Evolutionary conservation across 1,139 yeast species (phyloP).

Genomic region (Pichia sp.): DNA sequence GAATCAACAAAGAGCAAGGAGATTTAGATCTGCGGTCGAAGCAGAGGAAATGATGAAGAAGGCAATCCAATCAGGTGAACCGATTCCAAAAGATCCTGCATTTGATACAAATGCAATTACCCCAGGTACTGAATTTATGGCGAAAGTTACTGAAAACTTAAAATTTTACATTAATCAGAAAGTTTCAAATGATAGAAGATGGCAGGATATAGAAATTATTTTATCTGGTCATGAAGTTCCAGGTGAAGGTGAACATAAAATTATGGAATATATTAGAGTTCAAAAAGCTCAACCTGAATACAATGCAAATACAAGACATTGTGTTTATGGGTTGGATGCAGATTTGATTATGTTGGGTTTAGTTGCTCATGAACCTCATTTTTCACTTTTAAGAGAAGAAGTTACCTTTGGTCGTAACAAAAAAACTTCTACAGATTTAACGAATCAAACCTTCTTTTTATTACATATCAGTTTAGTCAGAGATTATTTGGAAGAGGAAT

Average conservation of each 20-base stretch:
- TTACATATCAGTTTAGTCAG: slow-evolving; percentile 82
- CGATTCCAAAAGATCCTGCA: slow-evolving; percentile 63
- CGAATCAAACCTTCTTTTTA: slow-evolving; percentile 74
- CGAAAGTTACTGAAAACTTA: slow-evolving; percentile 73
- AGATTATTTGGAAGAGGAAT: slow-evolving; percentile 86
- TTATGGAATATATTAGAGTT: slow-evolving; percentile 88
- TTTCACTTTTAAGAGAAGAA: slow-evolving; percentile 91
- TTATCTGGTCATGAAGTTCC: slow-evolving; percentile 98
- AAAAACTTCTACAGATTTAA: slow-evolving; percentile 48
- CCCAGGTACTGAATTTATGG: slow-evolving; percentile 99
- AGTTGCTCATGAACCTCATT: slow-evolving; percentile 95
- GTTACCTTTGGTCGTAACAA: slow-evolving; percentile 69
- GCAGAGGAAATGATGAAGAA: slow-evolving; percentile 71
- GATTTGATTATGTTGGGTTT: slow-evolving; percentile 96
- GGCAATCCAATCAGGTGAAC: slow-evolving; percentile 57
- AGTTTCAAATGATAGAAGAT: slow-evolving; percentile 80
- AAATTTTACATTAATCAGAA: slow-evolving; percentile 90
- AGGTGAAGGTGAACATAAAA: slow-evolving; percentile 99
- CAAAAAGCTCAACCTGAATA: slow-evolving; percentile 70
- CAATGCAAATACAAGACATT: slow-evolving; percentile 84
- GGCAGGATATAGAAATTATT: slow-evolving; percentile 81
- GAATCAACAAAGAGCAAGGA: slow-evolving; percentile 97
- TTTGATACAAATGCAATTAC: slow-evolving; percentile 95
- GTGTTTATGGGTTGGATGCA: slow-evolving; percentile 97
- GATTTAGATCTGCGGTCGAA: slow-evolving; percentile 93